Evolutionary conservation across 1,284 basidiomycete species (phyloP).

Genomic region (Coriolopsis trogii): DNA sequence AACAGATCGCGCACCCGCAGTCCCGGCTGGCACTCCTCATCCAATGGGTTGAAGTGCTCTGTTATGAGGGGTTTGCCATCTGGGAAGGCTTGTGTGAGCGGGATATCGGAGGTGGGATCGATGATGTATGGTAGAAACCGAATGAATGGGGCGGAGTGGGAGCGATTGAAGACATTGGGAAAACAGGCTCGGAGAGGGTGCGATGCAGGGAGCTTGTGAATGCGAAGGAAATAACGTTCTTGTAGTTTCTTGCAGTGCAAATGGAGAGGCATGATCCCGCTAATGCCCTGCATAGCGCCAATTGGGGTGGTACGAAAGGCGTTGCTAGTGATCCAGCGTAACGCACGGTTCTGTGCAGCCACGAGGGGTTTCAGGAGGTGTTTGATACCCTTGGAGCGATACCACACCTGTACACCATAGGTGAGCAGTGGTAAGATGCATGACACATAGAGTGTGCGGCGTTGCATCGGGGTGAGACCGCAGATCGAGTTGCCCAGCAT

Average conservation of each 20-base stretch:
- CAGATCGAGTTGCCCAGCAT: background rate
- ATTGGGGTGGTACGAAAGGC: slow-evolving; percentile 5
- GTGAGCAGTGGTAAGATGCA: background rate
- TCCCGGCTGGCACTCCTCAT: slow-evolving; percentile 3
- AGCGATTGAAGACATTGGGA: background rate
- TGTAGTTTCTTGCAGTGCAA: slow-evolving; percentile 3
- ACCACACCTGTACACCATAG: background rate
- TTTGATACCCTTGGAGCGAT: background rate
- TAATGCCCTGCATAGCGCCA: background rate
- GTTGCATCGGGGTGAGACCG: background rate
- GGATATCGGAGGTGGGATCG: background rate
- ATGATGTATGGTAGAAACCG: background rate
- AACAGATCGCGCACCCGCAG: background rate
- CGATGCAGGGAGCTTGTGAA: background rate
- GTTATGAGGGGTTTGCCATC: background rate
- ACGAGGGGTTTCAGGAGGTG: background rate
- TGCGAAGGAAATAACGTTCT: background rate
- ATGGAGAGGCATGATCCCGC: background rate
- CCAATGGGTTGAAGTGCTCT: background rate
- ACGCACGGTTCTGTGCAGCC: background rate
- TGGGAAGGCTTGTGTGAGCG: background rate
- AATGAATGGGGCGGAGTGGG: background rate
- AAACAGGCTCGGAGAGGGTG: too few relatives aligned
- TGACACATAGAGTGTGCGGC: background rate
- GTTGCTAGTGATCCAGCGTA: slow-evolving; percentile 13